These are phyloP conservation scores for Cicer cuneatum DNA, from an alignment of 306 rosid genomes.

Conservation along the genomic window DNA sequence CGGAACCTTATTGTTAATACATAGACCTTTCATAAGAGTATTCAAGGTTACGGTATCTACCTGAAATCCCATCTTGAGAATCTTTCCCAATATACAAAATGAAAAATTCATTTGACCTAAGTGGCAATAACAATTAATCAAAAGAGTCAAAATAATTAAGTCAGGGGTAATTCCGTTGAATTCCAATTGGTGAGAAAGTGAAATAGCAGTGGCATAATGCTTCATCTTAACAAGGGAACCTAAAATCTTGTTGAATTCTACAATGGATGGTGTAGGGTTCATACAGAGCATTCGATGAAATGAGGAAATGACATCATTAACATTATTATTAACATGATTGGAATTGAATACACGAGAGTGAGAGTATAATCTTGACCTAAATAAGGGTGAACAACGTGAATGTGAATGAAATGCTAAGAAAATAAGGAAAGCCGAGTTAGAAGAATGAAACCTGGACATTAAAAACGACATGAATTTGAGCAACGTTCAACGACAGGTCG, in stretches of 20 bases:
- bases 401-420: too few species aligned
- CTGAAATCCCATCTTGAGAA: constrained; percentile 1
- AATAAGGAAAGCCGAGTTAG: too few species aligned
- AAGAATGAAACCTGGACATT: too few species aligned
- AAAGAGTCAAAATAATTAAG: neutral
- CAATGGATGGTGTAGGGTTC: neutral
- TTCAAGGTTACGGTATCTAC: neutral
- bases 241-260: neutral
- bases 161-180: neutral
- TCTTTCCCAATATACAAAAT: neutral
- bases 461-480: too few species aligned
- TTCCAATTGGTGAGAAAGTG: neutral
- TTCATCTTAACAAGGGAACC: constrained; percentile 8
- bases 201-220: neutral
- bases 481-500: too few species aligned
- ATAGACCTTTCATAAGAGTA: constrained; percentile 18
- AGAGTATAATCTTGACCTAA: too few species aligned
- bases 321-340: neutral
- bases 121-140: constrained; percentile 21
- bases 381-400: too few species aligned
- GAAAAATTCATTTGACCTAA: neutral
- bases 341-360: neutral
- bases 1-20: neutral
- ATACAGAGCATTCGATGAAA: neutral
- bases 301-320: neutral